phyloP scores from a whole-genome alignment of 2,329 filamentous ascomycete species.

The Beauveria caledonica region DNA sequence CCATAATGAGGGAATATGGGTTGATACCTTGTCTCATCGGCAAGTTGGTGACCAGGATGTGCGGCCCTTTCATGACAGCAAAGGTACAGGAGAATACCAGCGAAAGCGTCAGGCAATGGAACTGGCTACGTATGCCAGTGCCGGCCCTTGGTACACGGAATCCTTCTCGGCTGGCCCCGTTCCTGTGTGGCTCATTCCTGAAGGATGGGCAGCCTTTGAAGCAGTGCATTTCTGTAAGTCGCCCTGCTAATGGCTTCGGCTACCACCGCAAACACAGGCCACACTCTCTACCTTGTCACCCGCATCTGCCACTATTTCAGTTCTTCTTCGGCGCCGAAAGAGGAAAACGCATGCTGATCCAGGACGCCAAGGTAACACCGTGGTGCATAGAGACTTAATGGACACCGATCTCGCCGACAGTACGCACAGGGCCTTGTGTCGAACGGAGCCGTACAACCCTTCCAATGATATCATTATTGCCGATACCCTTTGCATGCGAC shows the following conservation, averaged over 20 bases:
- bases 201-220: not conserved
- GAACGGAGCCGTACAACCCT: not conserved
- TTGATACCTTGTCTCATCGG: not conserved
- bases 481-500: not conserved
- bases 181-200: not conserved
- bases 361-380: not conserved
- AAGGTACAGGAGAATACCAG: not conserved
- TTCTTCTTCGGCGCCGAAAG: too few relatives aligned
- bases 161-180: not conserved
- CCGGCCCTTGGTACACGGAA: not conserved
- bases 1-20: not conserved
- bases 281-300: not conserved
- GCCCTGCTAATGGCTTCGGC: not conserved
- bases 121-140: not conserved
- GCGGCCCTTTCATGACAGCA: not conserved
- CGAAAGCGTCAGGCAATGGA: not conserved
- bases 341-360: not conserved
- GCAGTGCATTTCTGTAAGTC: not conserved
- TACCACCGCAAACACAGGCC: too few relatives aligned
- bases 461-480: not conserved
- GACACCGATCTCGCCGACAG: not conserved
- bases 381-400: not conserved
- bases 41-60: not conserved
- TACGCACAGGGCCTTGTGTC: not conserved
- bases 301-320: too few relatives aligned